Percentiles rank a stretch among this genome's conserved stretches.
Conservation (phyloP, 1,284 basidiomycete genomes). For the Polyporus tsugae region DNA sequence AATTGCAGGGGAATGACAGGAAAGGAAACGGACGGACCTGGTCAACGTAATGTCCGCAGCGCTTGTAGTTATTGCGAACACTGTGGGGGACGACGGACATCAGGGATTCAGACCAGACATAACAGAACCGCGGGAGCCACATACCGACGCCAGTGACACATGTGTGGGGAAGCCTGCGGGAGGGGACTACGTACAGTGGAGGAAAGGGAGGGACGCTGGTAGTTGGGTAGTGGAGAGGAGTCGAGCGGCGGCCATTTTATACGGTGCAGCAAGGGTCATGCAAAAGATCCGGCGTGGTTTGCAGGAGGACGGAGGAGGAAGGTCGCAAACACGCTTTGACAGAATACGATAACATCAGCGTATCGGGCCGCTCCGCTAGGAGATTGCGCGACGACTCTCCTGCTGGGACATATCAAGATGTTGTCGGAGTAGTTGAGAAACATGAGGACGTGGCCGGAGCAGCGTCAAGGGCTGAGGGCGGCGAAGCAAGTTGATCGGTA, state of each 20-base stretch:
- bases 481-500: slow-evolving; percentile 41
- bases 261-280: slow-evolving; percentile 25
- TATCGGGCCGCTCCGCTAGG: slow-evolving; percentile 38
- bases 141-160: slow-evolving; percentile 71
- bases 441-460: slow-evolving; percentile 34
- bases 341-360: slow-evolving; percentile 43
- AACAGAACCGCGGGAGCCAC: slow-evolving; percentile 31
- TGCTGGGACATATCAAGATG: slow-evolving; percentile 44
- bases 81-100: slow-evolving; percentile 41
- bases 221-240: slow-evolving; percentile 23
- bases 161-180: slow-evolving; percentile 37
- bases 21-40: slow-evolving; percentile 51
- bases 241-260: slow-evolving; percentile 34
- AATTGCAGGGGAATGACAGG: slow-evolving; percentile 18
- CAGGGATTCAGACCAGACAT: slow-evolving; percentile 16
- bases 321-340: slow-evolving; percentile 27
- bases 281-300: slow-evolving; percentile 36
- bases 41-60: slow-evolving; percentile 63
- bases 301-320: slow-evolving; percentile 25
- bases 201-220: slow-evolving; percentile 31
- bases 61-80: slow-evolving; percentile 62
- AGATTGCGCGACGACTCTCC: slow-evolving; percentile 34
- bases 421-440: slow-evolving; percentile 39
- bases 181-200: slow-evolving; percentile 30
- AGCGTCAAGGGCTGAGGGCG: slow-evolving; percentile 22